Base-by-base conservation (phyloP, 2,329 filamentous ascomycete species). In the Dothideomycetes sp. region DNA sequence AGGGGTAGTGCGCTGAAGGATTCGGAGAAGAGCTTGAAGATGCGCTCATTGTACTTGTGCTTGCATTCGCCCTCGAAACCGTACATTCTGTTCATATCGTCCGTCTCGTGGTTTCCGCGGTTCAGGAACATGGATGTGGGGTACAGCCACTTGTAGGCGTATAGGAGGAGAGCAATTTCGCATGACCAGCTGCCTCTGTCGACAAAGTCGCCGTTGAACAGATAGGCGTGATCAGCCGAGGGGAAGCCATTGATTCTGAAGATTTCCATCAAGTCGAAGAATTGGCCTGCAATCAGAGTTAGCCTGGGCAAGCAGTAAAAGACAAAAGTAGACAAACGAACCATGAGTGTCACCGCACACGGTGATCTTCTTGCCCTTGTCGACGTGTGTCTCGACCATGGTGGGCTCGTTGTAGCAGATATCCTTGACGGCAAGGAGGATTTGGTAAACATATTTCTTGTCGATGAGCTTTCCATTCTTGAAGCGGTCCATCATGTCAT, bases 131-230 rank as follows among this genome's bases (percentile, higher is more conserved):
- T 89, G 41, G 72, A 78, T 31, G 49, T 52, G 6, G 91, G 91
- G 41, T 84, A 79, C 54, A 96, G 64, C 89, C 86, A 94, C 69
- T 98, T 98, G 73, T 94, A 94, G 31, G 89, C 84, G 62, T 95
- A 98, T 15, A 98, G 71, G 9, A 95, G 71, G 33, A 98, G 72
- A 9, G 87, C 89, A 52, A 98, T 93, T 61, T 98, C 91, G n/a
- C 81, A 87, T 5, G 89, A 96, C 91, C 91, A 98, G 25, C 87
- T 95, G 19, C 91, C 91, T 59, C 91, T 78, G 61, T 98, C 91
- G 40, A 98, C 91, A 58, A 98, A 98, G 65, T 98, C 91, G 49
- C 91, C 91, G 61, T 98, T 98, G 73, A 98, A 98, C 10, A 98
- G 74, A 60, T 96, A 98, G 61, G 80, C 84, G 60, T 96, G 87